A percentile compares a stretch with the other conserved stretches of the same genome.
These are phyloP conservation scores for Vigna reflexopilosa DNA, from an alignment of 306 rosid species.

Conservation along the genomic window DNA sequence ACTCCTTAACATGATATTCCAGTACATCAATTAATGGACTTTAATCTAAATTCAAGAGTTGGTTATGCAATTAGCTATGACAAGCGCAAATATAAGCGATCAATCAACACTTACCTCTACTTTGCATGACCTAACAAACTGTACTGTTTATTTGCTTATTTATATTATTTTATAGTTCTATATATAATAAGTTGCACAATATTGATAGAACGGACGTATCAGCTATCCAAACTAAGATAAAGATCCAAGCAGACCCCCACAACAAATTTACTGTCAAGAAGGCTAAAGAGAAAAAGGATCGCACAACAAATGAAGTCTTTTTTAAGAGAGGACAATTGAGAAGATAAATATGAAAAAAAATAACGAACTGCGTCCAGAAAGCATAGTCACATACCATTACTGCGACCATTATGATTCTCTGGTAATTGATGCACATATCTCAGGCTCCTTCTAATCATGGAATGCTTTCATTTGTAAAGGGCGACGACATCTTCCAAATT, in stretches of 20 bases:
- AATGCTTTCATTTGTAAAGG: conserved; percentile 27
- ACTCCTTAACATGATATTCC: background rate
- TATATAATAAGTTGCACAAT: conserved; percentile 3
- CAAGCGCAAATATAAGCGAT: conserved; percentile 21
- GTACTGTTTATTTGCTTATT: background rate
- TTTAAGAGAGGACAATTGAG: conserved; percentile 12
- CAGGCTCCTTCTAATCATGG: conserved; percentile 25
- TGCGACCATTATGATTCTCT: conserved; percentile 32
- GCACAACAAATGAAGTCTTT: conserved; percentile 19
- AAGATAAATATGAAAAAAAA: conserved; percentile 28
- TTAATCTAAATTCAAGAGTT: conserved; percentile 23
- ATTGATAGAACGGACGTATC: conserved; percentile 3
- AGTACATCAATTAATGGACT: background rate
- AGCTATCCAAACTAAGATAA: conserved; percentile 20
- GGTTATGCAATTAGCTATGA: conserved; percentile 21
- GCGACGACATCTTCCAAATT: conserved; percentile 30
- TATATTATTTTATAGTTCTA: background rate
- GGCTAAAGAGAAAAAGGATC: background rate
- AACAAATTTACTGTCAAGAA: conserved; percentile 10
- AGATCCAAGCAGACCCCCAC: conserved; percentile 16
- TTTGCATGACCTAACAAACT: conserved; percentile 15
- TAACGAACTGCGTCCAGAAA: conserved; percentile 2
- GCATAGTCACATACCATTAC: conserved; percentile 38
- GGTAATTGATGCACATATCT: conserved; percentile 40
- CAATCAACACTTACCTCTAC: conserved; percentile 9